Evolutionary conservation across 2,329 filamentous ascomycete genomes (phyloP), one percentile per base, ranked within the genome.

Genomic region (Ciborinia camelliae): DNA sequence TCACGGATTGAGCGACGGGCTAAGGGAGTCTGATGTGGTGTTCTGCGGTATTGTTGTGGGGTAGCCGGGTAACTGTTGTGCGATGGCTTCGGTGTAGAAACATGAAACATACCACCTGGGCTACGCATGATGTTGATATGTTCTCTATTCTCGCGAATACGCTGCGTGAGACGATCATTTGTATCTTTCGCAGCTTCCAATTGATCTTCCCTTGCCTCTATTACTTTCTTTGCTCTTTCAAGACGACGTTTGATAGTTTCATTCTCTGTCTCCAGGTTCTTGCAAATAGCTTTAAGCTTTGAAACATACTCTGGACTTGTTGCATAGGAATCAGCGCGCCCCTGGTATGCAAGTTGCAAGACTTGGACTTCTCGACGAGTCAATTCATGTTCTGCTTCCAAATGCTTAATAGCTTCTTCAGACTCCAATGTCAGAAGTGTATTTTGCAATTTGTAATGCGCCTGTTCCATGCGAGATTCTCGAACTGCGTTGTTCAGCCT

Each of bases 371-470:
- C 92, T 28, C 90, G 85, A 68, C 91, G 86, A n/a, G 89, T 90
- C 85, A 97, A 93, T 69, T 95, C 90, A 72, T 96, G 90, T 77
- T 97, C 94, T 6, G 97, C 93, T 43, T 88, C 90, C 70, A 94
- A 92, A 32, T 92, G 87, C 77, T 96, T 93, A 12, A 91, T 86
- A 37, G 92, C 89, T 71, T 96, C 92, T 57, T 89, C 87, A 63
- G 90, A 92, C 73, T 96, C 91, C 69, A 97, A 87, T 60, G 86
- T 87, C 35, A 96, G 83, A 73, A 97, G 84, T 71, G 89, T 92
- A 74, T 93, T 90, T 76, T 97, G 94, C 63, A 98, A 81, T 78
- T 95, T 96, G 79, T 95, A 90, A 75, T 97, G 93, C 39, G 93
- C 90, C 20, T 90, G 88, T 66, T 93, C 90, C 80, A 92, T 93